Evolutionary conservation across 352 stramenopile species (phyloP).

Genomic region (Phytophthora constricta): DNA sequence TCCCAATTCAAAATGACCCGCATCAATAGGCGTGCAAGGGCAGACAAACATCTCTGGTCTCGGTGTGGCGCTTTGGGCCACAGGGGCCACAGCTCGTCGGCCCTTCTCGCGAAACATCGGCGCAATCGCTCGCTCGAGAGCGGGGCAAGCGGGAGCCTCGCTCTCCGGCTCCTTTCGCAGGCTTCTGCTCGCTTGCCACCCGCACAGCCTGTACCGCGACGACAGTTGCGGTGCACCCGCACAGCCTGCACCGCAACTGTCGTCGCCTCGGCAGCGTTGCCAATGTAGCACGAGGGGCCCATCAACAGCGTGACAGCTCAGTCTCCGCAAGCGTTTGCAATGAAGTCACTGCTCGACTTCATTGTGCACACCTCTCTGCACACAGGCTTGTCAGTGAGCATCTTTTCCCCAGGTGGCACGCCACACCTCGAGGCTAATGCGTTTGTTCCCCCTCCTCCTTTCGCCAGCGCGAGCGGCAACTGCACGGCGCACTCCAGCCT

Average conservation of each 20-base stretch:
- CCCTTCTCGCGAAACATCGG: slow-evolving; percentile 24
- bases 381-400: neutral
- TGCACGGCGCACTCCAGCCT: too few species aligned
- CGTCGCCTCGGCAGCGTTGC: too few species aligned
- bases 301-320: neutral
- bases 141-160: slow-evolving; percentile 24
- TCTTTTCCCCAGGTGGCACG: neutral
- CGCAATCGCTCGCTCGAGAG: slow-evolving; percentile 33
- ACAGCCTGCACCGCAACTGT: too few species aligned
- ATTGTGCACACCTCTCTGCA: neutral
- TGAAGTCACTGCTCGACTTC: neutral
- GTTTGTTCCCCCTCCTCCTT: slow-evolving; percentile 1
- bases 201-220: too few species aligned
- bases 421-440: neutral
- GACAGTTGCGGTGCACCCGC: slow-evolving; percentile 8
- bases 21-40: too few species aligned
- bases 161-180: slow-evolving; percentile 24
- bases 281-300: neutral
- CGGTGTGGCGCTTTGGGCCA: neutral
- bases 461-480: neutral
- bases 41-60: neutral
- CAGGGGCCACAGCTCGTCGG: slow-evolving; percentile 16
- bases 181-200: slow-evolving; percentile 1
- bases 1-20: too few species aligned
- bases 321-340: neutral